Evolutionary conservation across 768 basidiomycete species (phyloP).

Genomic region (Calocybe indica): DNA sequence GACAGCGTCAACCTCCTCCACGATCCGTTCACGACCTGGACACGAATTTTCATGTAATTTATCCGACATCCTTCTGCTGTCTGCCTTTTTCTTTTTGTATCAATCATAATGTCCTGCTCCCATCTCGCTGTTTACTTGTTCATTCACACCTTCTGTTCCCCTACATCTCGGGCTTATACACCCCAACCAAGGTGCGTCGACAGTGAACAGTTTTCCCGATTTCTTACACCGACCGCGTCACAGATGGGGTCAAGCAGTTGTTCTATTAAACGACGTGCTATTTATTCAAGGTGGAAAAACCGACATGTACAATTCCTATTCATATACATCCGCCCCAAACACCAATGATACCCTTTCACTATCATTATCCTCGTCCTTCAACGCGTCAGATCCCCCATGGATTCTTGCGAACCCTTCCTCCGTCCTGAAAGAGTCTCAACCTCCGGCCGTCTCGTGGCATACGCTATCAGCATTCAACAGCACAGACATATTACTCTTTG

Average conservation of each 20-base stretch:
- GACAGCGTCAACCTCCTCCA: too few species aligned
- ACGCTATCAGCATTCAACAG: conserved; percentile 62
- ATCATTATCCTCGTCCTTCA: conserved; percentile 56
- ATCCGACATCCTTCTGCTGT: too few species aligned
- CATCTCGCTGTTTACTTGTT: too few species aligned
- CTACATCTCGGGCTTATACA: too few species aligned
- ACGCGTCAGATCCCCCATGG: conserved; percentile 65
- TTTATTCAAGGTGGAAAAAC: conserved; percentile 80
- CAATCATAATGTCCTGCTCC: too few species aligned
- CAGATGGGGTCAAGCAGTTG: conserved; percentile 83
- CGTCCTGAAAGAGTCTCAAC: conserved; percentile 38
- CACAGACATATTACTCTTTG: conserved; percentile 57
- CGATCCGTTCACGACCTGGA: too few species aligned
- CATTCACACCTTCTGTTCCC: too few species aligned
- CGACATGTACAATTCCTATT: conserved; percentile 59
- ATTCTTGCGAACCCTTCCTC: conserved; percentile 42
- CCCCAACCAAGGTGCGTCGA: too few species aligned
- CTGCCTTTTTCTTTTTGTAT: too few species aligned
- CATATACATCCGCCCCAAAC: conserved; percentile 72
- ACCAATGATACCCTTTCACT: conserved; percentile 65
- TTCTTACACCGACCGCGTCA: neutral
- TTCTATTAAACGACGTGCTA: conserved; percentile 51
- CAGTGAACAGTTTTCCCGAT: too few species aligned
- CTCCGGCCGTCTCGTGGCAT: conserved; percentile 75
- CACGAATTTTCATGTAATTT: too few species aligned